Conservation (phyloP, 78 protist species). For the Dictyostelium intermedium region DNA sequence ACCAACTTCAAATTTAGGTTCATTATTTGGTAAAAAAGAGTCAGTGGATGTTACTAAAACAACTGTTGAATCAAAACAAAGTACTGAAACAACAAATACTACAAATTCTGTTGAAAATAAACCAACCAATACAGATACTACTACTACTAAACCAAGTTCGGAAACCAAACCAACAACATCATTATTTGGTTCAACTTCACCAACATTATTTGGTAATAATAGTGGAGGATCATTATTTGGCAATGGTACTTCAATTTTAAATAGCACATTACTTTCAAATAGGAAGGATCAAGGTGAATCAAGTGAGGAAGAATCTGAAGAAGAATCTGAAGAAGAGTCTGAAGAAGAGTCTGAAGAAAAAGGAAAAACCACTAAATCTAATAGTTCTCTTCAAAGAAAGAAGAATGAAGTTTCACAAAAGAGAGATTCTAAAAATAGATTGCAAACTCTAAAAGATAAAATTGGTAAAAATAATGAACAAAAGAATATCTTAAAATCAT, state of each 20-base stretch:
- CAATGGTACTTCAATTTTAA: not conserved
- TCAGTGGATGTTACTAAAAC: not conserved
- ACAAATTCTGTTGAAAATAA: not conserved
- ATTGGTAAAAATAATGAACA: not conserved
- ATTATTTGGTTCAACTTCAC: not conserved
- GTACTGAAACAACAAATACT: not conserved
- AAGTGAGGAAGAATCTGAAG: not conserved
- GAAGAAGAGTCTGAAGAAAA: not conserved
- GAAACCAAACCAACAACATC: not conserved
- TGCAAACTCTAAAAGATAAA: not conserved
- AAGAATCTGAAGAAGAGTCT: not conserved
- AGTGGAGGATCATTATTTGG: not conserved
- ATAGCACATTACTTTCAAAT: not conserved
- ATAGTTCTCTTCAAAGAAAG: not conserved
- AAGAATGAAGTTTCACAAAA: not conserved
- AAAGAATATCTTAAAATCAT: not conserved
- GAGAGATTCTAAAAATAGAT: not conserved
- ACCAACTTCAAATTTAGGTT: not conserved
- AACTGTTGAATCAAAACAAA: not conserved
- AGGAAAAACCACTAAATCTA: not conserved
- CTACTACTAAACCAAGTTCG: not conserved
- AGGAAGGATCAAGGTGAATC: not conserved
- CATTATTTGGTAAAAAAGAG: not conserved
- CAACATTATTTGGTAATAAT: not conserved
- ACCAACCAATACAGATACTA: too few relatives aligned